Base-by-base conservation (phyloP, 2,329 filamentous ascomycete genomes). In the Beauveria medogensis region DNA sequence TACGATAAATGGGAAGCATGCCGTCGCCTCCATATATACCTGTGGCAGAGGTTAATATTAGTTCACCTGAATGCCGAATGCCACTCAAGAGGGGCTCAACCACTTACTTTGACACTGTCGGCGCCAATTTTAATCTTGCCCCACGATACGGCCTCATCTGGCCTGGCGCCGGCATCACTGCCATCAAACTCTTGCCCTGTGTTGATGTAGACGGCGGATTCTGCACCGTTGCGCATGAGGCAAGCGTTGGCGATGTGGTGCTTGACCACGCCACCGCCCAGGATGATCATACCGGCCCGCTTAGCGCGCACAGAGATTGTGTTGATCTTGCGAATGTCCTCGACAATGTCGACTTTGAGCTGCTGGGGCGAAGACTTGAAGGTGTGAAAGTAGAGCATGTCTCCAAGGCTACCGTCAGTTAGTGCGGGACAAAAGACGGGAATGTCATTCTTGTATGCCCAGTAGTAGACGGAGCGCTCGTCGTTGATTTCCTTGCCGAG, bases 311-410 rank as follows among this genome's bases (percentile, higher is more conserved):
- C 90, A 0, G 93, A 87, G 64, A 97, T 86, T 16, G 90, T 95
- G 77, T 99, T 99, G 74, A 99, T 92, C 64, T 83, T 86, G 22
- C 94, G 86, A 63, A 99, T 94, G 69, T 99, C 94, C 69, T 95
- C 90, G 24, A 97, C 91, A 62, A 97, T 91, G 72, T 97, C 94
- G 63, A 97, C 85, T 61, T 87, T 85, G 47, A 99, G 81, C 73
- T 93, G 89, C 63, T 79, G 77, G 3, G 93, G 93, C 2, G 90
- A 92, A 0, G 90, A 77, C 73, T 93, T 94, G 83, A 92, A 99
- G 1, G 92, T 96, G 77, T 99, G 93, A 74, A 99, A 97, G 76
- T 97, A 97, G 46, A 99, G 80, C 94, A 99, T 99, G 73, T 99
- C 94, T 5, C 94, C 94, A 22, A 99, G 77, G 67, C 91, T 96